Evolutionary conservation across 1,284 basidiomycete genomes (phyloP), one percentile per base, ranked within the genome.

Genomic region (Marasmius sp.): DNA sequence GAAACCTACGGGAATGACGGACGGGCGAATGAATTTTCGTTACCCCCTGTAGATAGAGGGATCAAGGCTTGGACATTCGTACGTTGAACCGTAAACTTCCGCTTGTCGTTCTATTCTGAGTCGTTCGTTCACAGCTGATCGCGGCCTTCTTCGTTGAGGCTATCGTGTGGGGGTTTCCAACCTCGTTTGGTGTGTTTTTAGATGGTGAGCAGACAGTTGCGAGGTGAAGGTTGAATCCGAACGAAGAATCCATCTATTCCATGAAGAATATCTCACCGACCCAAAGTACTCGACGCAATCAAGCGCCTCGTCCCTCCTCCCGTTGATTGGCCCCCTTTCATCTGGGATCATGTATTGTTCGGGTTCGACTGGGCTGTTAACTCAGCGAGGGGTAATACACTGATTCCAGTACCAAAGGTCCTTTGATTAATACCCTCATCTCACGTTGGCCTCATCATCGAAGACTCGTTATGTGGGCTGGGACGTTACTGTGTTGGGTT

Each of bases 111-210:
- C 47, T 53, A 16, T 20, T 16, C 43, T 34, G 14, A 11, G 7
- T 5, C 5, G 3, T 9, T 65, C 58, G 54, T 33, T 20, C 64
- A 12, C 64, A 77, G 71, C 69, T 78, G 4, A 64, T 66, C 11
- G 73, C 70, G 8, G 74, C 75, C 6, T 78, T 76, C 61, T 39
- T 74, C 33, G 71, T 78, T 6, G 75, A 79, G 58, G 72, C 73
- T 36, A 68, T 80, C 57, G 70, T 79, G 20, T 80, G 77, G 78
- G 76, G 77, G 6, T 72, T 77, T 52, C 76, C 76, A 0, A 67
- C 62, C 36, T 66, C 77, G 12, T 77, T 69, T 58, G 76, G 75
- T 59, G 65, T 74, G 10, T 72, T 77, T 54, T 64, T 79, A 1
- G 65, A 67, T 16, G 62, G 65, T 67, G 48, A 49, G 48, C 48